phyloP scores from a whole-genome alignment of 2,329 filamentous ascomycete genomes.

The Aspergillus niger region DNA sequence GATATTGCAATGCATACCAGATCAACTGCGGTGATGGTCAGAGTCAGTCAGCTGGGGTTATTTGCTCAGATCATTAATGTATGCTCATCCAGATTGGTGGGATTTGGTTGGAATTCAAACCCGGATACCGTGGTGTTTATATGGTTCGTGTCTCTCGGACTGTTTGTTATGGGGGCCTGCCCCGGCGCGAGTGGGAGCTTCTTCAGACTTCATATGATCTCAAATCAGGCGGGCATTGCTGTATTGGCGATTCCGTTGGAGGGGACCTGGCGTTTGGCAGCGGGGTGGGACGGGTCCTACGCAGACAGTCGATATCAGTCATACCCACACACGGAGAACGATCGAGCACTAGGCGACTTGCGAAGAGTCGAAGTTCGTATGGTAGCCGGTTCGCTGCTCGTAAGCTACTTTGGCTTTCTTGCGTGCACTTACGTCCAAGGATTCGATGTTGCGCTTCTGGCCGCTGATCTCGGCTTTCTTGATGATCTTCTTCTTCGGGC shows the following conservation, averaged over 20 bases:
- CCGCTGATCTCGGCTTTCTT: constrained; percentile 38
- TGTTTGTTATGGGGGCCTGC: constrained; percentile 30
- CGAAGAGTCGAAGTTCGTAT: constrained; percentile 25
- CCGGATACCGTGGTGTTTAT: constrained; percentile 6
- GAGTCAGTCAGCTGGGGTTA: constrained; percentile 29
- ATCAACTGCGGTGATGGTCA: constrained; percentile 26
- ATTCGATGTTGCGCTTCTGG: constrained; percentile 44
- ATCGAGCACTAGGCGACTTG: constrained; percentile 20
- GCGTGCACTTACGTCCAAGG: constrained; percentile 46
- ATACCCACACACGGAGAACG: constrained; percentile 27
- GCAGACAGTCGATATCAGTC: constrained; percentile 34
- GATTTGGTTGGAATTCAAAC: background rate
- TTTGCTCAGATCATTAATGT: constrained; percentile 19
- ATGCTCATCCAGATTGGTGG: constrained; percentile 15
- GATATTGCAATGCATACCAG: constrained; percentile 2
- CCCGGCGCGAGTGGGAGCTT: constrained; percentile 27
- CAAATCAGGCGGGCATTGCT: constrained; percentile 36
- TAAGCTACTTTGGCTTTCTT: constrained; percentile 28
- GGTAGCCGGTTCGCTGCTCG: constrained; percentile 26
- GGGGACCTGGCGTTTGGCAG: constrained; percentile 39
- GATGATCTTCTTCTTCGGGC: constrained; percentile 56
- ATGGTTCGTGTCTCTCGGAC: constrained; percentile 15
- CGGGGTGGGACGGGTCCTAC: constrained; percentile 32
- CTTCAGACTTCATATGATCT: background rate
- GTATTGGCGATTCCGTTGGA: constrained; percentile 31